phyloP scores from a whole-genome alignment of 306 rosid species.

The Corylus avellana region DNA sequence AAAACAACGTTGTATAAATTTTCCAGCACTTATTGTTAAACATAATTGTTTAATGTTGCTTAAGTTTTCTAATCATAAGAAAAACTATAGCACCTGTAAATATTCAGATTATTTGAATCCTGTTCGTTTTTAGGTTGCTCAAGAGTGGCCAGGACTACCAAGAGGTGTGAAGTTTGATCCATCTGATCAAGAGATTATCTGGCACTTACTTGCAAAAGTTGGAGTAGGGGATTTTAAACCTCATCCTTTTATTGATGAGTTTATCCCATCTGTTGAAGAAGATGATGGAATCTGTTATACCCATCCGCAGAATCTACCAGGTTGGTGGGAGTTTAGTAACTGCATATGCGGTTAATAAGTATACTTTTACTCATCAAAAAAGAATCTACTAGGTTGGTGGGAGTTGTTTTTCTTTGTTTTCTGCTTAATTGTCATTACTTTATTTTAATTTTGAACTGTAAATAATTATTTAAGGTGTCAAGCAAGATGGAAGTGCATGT shows the following conservation, averaged over 20 bases:
- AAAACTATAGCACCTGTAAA: constrained; percentile 1
- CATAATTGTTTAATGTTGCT: background rate
- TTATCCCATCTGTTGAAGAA: constrained; percentile 58
- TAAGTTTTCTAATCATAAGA: background rate
- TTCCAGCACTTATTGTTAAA: background rate
- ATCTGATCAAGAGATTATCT: constrained; percentile 74
- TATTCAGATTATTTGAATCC: constrained; percentile 6
- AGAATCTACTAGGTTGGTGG: constrained; percentile 67
- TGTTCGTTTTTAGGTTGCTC: constrained; percentile 56
- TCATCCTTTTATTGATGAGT: constrained; percentile 81
- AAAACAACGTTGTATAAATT: background rate
- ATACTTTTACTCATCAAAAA: no score
- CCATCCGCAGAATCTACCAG: constrained; percentile 79
- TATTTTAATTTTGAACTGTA: constrained; percentile 10
- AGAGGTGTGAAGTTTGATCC: constrained; percentile 94
- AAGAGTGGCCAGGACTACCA: constrained; percentile 91
- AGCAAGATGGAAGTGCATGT: constrained; percentile 74
- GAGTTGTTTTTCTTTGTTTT: constrained; percentile 11
- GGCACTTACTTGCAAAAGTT: constrained; percentile 73
- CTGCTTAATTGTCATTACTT: constrained; percentile 17
- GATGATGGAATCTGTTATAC: constrained; percentile 77
- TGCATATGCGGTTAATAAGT: no score
- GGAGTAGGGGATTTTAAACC: constrained; percentile 48
- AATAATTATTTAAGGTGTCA: constrained; percentile 52
- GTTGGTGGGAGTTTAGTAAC: constrained; percentile 33